phyloP scores from a whole-genome alignment of 768 basidiomycete genomes.

The Russula virescens region DNA sequence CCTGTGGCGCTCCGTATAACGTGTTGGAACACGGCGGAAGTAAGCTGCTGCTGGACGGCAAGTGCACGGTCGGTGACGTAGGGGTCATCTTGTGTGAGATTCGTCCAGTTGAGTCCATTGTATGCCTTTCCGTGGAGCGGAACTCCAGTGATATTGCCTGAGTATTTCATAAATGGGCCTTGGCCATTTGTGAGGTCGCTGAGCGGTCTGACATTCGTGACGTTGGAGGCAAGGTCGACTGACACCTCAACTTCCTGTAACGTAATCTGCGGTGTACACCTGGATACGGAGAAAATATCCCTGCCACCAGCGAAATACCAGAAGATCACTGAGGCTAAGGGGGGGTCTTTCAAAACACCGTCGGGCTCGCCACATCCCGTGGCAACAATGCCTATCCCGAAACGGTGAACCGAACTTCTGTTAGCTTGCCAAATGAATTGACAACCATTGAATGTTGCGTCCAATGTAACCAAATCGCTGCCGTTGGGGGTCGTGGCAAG shows the following conservation, averaged over 20 bases:
- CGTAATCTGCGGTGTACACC: constrained; percentile 39
- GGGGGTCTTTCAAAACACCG: constrained; percentile 1
- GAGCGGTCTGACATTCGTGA: constrained; percentile 40
- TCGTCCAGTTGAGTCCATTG: constrained; percentile 49
- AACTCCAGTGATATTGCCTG: constrained; percentile 40
- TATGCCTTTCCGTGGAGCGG: constrained; percentile 31
- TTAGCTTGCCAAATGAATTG: too few relatives aligned
- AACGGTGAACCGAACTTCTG: too few relatives aligned
- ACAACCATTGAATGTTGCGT: too few relatives aligned
- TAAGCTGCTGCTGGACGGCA: constrained; percentile 45
- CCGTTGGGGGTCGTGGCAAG: too few relatives aligned
- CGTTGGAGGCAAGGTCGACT: constrained; percentile 41
- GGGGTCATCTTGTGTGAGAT: constrained; percentile 30
- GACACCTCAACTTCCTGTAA: constrained; percentile 42
- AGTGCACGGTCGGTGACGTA: constrained; percentile 37
- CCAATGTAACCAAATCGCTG: constrained; percentile 25
- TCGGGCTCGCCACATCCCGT: too few relatives aligned
- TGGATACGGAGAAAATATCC: constrained; percentile 24
- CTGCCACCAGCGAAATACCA: constrained; percentile 43
- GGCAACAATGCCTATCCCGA: too few relatives aligned
- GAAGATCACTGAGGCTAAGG: constrained; percentile 47
- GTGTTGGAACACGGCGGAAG: constrained; percentile 47
- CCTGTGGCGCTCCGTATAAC: constrained; percentile 34
- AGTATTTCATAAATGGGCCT: too few relatives aligned
- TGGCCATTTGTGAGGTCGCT: constrained; percentile 30